A percentile compares a stretch with the other conserved stretches of the same genome.
phyloP scores from a whole-genome alignment of 1,284 basidiomycete genomes.

The Laetiporus sulphureus region DNA sequence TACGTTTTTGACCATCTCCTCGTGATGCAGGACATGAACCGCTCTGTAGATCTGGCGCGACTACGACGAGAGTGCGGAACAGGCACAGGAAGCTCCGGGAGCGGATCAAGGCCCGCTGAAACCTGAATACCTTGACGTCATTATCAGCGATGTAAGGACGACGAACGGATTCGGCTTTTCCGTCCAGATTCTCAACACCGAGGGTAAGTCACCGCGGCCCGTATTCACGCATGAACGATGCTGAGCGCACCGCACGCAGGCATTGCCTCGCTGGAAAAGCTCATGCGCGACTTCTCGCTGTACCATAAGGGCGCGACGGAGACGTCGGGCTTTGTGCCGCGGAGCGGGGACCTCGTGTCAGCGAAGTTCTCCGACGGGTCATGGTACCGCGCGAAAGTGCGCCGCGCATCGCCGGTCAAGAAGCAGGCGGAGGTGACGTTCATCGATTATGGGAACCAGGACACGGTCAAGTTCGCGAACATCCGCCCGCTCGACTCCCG shows the following conservation, averaged over 20 bases:
- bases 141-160: conserved; percentile 84
- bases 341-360: conserved; percentile 84
- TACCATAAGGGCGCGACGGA: conserved; percentile 67
- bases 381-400: conserved; percentile 93
- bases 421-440: conserved; percentile 86
- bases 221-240: conserved; percentile 3
- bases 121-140: conserved; percentile 85
- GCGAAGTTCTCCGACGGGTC: conserved; percentile 86
- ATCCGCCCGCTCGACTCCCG: conserved; percentile 81
- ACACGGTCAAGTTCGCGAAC: conserved; percentile 68
- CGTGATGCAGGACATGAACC: conserved; percentile 4
- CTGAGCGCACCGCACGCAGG: conserved; percentile 46
- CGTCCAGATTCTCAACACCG: conserved; percentile 85
- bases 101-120: conserved; percentile 53
- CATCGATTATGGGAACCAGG: conserved; percentile 89
- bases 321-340: conserved; percentile 66
- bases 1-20: too few relatives aligned
- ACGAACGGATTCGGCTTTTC: conserved; percentile 80
- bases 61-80: conserved; percentile 65
- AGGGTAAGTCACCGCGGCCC: conserved; percentile 44
- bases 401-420: conserved; percentile 74
- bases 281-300: conserved; percentile 90
- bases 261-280: conserved; percentile 82
- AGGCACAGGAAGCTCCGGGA: conserved; percentile 38
- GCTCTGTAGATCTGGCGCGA: conserved; percentile 70